Evolutionary conservation across 139 green algal genomes (phyloP).

Genomic region (Auxenochlorella protothecoides): DNA sequence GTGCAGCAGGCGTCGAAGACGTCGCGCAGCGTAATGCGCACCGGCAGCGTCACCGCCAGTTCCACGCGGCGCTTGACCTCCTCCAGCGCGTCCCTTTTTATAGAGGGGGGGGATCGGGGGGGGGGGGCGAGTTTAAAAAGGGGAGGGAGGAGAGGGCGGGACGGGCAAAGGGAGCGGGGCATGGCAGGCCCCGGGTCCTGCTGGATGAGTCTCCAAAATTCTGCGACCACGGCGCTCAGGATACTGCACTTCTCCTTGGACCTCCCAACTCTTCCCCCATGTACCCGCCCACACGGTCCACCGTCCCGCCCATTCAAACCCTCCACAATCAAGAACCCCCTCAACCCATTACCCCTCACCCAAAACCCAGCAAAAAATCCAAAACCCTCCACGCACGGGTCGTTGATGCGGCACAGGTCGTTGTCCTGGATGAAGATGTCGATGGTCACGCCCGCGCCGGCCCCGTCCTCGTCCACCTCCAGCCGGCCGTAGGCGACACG

Average conservation of each 20-base stretch:
- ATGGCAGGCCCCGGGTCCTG: no score
- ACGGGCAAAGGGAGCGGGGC: no score
- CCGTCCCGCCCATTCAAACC: no score
- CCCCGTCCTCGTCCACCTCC: conserved; percentile 4
- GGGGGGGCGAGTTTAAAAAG: no score
- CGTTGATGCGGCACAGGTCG: conserved; percentile 15
- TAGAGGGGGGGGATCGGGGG: no score
- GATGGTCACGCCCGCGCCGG: conserved; percentile 2
- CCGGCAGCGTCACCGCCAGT: conserved; percentile 29
- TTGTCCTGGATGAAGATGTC: conserved; percentile 57
- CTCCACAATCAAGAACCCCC: no score
- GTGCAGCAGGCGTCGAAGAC: conserved; percentile 26
- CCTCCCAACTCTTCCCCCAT: no score
- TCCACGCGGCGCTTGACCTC: conserved; percentile 28
- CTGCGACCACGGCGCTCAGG: no score
- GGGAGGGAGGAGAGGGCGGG: no score
- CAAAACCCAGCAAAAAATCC: not conserved
- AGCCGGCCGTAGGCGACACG: conserved; percentile 54
- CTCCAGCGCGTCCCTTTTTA: conserved; percentile 23
- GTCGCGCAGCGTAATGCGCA: conserved; percentile 38
- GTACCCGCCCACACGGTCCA: no score
- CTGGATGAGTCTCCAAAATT: no score
- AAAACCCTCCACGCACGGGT: conserved; percentile 5
- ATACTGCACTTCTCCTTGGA: no score
- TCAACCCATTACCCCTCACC: not conserved